A percentile compares a stretch with the other conserved stretches of the same genome.
Evolutionary conservation across 2,329 filamentous ascomycete genomes (phyloP).

Genomic region (Pseudocercospora eumusae): DNA sequence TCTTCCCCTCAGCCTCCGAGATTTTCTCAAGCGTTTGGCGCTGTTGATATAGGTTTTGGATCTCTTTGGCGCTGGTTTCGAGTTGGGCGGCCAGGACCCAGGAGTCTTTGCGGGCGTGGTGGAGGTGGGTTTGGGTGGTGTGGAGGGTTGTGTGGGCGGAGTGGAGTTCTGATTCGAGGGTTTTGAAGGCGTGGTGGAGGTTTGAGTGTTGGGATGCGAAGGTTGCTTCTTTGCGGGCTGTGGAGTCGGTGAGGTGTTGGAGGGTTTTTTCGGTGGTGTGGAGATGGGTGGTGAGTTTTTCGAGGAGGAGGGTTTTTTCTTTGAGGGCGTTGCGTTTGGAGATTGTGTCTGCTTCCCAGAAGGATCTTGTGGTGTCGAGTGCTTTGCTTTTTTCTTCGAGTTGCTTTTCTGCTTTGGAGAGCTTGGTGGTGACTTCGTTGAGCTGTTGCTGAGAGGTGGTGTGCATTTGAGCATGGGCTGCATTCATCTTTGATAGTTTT

Average conservation of each 20-base stretch:
- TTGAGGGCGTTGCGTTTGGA: background rate
- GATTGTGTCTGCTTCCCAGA: background rate
- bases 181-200: background rate
- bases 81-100: background rate
- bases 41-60: background rate
- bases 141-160: background rate
- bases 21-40: background rate
- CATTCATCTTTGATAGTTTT: background rate
- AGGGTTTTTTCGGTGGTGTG: background rate
- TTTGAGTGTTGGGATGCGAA: background rate
- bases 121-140: background rate
- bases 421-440: background rate
- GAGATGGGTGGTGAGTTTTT: background rate
- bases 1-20: background rate
- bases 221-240: background rate
- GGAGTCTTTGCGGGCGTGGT: background rate
- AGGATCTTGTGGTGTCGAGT: background rate
- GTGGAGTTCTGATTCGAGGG: background rate
- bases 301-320: background rate
- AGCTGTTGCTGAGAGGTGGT: background rate
- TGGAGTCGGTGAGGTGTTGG: background rate
- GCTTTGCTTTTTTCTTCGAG: background rate
- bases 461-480: background rate
- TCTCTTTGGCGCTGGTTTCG: background rate
- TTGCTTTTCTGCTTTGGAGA: background rate